Percentiles rank a stretch among this genome's conserved stretches.
Evolutionary conservation across 1,139 yeast species (phyloP).

Genomic region (Nadsonia commutata): DNA sequence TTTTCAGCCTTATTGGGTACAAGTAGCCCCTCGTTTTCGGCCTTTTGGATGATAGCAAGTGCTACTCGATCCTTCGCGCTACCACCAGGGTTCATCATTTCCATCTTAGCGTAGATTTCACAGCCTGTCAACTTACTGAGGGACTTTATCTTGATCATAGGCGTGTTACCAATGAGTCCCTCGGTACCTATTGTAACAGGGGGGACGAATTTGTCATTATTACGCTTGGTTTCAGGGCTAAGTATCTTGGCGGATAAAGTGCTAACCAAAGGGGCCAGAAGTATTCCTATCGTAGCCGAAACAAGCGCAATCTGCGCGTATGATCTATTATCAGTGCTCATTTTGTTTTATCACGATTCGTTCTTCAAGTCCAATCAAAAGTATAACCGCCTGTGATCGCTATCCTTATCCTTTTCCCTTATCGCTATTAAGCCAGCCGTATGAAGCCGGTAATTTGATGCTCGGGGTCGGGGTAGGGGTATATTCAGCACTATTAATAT

Average conservation of each 20-base stretch:
- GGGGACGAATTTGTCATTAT: background rate
- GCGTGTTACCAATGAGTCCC: slow-evolving; percentile 78
- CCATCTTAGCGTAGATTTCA: slow-evolving; percentile 75
- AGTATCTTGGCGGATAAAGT: too few relatives aligned
- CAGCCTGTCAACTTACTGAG: slow-evolving; percentile 67
- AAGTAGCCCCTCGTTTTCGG: slow-evolving; percentile 46
- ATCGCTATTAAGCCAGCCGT: too few relatives aligned
- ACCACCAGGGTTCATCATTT: slow-evolving; percentile 83
- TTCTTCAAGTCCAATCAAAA: too few relatives aligned
- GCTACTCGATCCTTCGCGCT: slow-evolving; percentile 95
- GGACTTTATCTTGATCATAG: slow-evolving; percentile 62
- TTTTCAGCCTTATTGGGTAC: slow-evolving; percentile 34
- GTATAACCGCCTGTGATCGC: too few relatives aligned
- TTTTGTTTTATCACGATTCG: too few relatives aligned
- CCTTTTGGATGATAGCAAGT: slow-evolving; percentile 57
- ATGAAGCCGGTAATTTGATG: too few relatives aligned
- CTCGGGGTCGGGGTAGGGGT: too few relatives aligned
- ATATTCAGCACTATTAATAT: too few relatives aligned
- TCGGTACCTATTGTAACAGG: slow-evolving; percentile 28
- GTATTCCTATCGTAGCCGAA: background rate
- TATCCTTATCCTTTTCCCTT: too few relatives aligned
- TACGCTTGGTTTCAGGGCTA: too few relatives aligned
- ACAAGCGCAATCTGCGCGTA: background rate
- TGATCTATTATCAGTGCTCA: too few relatives aligned
- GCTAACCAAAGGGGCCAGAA: background rate